Evolutionary conservation across 192 early-diverging fungal species (phyloP).

Genomic region (Entomortierella beljakovae): DNA sequence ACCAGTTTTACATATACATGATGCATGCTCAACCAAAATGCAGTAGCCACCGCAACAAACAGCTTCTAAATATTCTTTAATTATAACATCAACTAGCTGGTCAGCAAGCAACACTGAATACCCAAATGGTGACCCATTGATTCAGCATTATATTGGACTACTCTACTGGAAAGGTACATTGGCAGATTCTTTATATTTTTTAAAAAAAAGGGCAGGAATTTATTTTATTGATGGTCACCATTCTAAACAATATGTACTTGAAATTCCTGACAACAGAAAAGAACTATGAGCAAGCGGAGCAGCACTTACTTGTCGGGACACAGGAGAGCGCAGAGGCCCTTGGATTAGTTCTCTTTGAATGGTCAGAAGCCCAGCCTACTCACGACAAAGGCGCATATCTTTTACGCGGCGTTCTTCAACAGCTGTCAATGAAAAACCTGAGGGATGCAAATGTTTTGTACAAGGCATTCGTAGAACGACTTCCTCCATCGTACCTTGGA

Average conservation of each 20-base stretch:
- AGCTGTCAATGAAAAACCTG: constrained; percentile 56
- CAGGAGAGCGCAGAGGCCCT: constrained; percentile 79
- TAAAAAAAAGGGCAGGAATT: not conserved
- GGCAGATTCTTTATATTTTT: not conserved
- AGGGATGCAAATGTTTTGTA: constrained; percentile 34
- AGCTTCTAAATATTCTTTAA: not conserved
- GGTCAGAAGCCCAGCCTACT: constrained; percentile 70
- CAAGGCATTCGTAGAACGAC: constrained; percentile 35
- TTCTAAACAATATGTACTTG: not conserved
- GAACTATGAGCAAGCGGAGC: constrained; percentile 84
- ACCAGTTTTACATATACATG: too few species aligned
- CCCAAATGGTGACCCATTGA: constrained; percentile 71
- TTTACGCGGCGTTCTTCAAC: constrained; percentile 85
- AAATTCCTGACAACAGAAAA: constrained; percentile 57
- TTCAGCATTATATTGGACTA: constrained; percentile 81
- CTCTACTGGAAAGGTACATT: constrained; percentile 72
- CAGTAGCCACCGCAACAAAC: not conserved
- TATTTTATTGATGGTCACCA: not conserved
- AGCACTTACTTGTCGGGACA: constrained; percentile 88
- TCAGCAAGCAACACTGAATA: constrained; percentile 65
- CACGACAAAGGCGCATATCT: constrained; percentile 81
- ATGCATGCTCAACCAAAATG: too few species aligned
- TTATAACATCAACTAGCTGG: constrained; percentile 61
- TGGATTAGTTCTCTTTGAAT: constrained; percentile 83
- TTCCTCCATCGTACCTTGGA: constrained; percentile 23